Conservation (phyloP, 2,329 filamentous ascomycete genomes). For the Botrytis elliptica region DNA sequence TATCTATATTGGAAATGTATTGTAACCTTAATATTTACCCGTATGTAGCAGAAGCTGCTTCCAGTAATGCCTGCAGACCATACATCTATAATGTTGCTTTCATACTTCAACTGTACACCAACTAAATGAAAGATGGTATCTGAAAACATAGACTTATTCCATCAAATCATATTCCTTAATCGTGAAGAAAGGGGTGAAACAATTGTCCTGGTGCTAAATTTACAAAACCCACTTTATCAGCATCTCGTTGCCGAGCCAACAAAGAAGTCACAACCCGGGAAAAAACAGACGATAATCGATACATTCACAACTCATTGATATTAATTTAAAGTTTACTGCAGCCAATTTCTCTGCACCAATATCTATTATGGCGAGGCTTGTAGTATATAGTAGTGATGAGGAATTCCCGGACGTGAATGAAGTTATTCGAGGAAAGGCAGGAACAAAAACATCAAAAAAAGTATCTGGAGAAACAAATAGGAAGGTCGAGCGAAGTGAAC, state of each 20-base stretch:
- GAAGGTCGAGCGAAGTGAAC: neutral
- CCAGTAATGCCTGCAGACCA: neutral
- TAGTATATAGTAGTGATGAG: constrained; percentile 30
- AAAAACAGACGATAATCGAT: constrained; percentile 10
- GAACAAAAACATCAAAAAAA: constrained; percentile 3
- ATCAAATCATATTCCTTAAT: neutral
- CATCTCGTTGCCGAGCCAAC: constrained; percentile 19
- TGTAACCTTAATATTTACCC: neutral
- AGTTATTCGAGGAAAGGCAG: constrained; percentile 17
- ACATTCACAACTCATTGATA: neutral
- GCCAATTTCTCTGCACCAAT: neutral
- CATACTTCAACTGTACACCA: neutral
- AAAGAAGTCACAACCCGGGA: neutral
- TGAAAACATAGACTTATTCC: neutral
- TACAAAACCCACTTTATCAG: constrained; percentile 6
- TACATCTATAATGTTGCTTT: neutral
- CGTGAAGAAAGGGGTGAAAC: neutral
- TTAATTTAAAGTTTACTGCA: neutral
- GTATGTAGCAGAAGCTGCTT: neutral
- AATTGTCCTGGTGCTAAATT: neutral
- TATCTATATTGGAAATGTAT: neutral
- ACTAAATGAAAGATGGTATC: neutral
- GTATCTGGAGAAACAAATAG: neutral
- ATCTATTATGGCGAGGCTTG: constrained; percentile 27
- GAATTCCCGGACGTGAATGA: constrained; percentile 30